Evolutionary conservation across 805 yeast genomes (phyloP), one percentile per base, ranked within the genome.

Genomic region (Sugiyamaella valdiviana): DNA sequence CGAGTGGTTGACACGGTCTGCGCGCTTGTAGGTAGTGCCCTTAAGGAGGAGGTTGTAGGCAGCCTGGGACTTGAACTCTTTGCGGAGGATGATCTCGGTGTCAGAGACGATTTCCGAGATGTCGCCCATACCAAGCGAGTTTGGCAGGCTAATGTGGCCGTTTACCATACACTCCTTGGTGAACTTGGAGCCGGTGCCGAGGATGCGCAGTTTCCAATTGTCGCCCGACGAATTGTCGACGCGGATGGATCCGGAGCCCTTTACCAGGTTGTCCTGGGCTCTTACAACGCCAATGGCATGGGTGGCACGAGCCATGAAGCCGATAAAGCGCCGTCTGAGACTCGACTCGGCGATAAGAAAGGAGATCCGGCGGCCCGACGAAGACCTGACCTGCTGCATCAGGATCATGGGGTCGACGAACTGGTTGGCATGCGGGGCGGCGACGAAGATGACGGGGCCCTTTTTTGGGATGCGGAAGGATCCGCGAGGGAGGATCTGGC

Each of bases 381-480:
- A 80, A 44, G 72, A 70, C 57, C 81, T 77, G 21, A 86, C 91
- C 62, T 85, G 91, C 42, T 85, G 82, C 85, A 87, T 82, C 42
- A 93, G 71, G 45, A 93, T 76, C 43, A 90, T 78, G 1, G 93
- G 91, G 56, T 80, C 86, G 29, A 90, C 88, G 62, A 90, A 90
- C 67, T 89, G 96, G 65, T 88, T 88, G n/a, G 96, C 95, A 69
- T 91, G 99, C 1, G 98, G 98, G 1, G 96, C 99, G 9, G 93
- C 95, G 32, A 93, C 98, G 53, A 93, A 83, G 47, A 91, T 83
- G 6, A 89, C 82, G 0, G 98, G 91, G 0, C 96, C 97, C 7
- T 75, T 65, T 24, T 75, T 72, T 12, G 85, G 84, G 44, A 79
- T 74, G 42, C 77, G 76, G 67, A 79, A 87, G 1, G 95, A 88